Evolutionary conservation across 139 green algal genomes (phyloP).

Genomic region (Tetraselmis chui): DNA sequence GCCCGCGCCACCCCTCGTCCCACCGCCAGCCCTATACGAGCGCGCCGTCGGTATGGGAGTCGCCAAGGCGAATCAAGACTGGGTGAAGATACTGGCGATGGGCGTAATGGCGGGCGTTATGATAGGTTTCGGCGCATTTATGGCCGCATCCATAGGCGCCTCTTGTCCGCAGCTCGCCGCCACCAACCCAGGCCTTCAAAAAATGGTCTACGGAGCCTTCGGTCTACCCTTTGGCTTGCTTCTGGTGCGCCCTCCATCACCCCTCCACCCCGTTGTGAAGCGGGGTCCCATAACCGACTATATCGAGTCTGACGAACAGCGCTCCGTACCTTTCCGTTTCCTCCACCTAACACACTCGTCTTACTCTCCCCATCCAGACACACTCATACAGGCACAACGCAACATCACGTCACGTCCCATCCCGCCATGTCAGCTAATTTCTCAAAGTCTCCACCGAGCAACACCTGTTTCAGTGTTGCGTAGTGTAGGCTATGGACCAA

Average conservation of each 20-base stretch:
- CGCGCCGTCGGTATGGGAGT: constrained; percentile 21
- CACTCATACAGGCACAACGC: no score
- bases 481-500: no score
- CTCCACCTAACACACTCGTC: no score
- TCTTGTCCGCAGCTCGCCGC: constrained; percentile 46
- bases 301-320: no score
- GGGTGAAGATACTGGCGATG: constrained; percentile 44
- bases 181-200: constrained; percentile 35
- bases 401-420: no score
- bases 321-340: no score
- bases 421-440: no score
- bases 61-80: constrained; percentile 19
- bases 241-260: constrained; percentile 34
- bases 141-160: constrained; percentile 50
- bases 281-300: no score
- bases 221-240: constrained; percentile 67
- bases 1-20: constrained; percentile 18
- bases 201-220: constrained; percentile 33
- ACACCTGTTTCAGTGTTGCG: no score
- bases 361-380: no score
- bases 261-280: no score
- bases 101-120: constrained; percentile 55
- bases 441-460: no score
- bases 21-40: constrained; percentile 24
- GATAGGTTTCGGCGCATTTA: constrained; percentile 60